Evolutionary conservation across 495 filamentous ascomycete species (phyloP).

Genomic region (Talaromyces nanjingensis): DNA sequence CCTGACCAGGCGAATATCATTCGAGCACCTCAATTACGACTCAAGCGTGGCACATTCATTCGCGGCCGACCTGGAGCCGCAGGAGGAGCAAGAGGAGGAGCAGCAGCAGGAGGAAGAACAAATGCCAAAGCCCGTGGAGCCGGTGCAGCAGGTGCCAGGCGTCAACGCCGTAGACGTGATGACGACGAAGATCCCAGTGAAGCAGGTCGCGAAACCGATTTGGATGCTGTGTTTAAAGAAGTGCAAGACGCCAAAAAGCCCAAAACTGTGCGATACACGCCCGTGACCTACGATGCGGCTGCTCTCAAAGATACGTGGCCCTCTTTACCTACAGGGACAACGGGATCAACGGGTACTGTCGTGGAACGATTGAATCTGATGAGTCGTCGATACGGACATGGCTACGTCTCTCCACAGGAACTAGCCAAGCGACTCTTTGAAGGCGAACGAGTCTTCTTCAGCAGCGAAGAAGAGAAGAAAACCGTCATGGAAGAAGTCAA

Average conservation of each 20-base stretch:
- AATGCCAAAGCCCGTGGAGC: neutral
- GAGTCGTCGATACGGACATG: constrained; percentile 31
- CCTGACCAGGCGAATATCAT: constrained; percentile 28
- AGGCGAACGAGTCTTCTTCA: constrained; percentile 35
- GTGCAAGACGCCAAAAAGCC: constrained; percentile 24
- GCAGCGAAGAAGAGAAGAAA: constrained; percentile 30
- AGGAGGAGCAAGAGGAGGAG: neutral
- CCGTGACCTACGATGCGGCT: constrained; percentile 21
- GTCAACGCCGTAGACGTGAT: constrained; percentile 12
- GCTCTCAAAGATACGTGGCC: constrained; percentile 37
- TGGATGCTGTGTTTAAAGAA: constrained; percentile 28
- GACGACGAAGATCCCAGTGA: constrained; percentile 20
- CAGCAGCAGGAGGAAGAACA: neutral
- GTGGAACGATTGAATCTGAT: constrained; percentile 30
- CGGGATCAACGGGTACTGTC: constrained; percentile 25
- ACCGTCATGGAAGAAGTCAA: constrained; percentile 30
- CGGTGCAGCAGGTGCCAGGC: neutral
- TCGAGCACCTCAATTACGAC: constrained; percentile 22
- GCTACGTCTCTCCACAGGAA: constrained; percentile 32
- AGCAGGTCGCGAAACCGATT: constrained; percentile 14
- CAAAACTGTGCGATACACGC: constrained; percentile 28
- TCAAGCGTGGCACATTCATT: constrained; percentile 11
- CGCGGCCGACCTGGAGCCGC: neutral
- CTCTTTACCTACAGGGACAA: constrained; percentile 26
- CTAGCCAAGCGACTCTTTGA: constrained; percentile 34